A percentile compares a stretch with the other conserved stretches of the same genome.
These are phyloP conservation scores for Colletotrichum gloeosporioides DNA, from an alignment of 2,329 filamentous ascomycete species.

Conservation along the genomic window DNA sequence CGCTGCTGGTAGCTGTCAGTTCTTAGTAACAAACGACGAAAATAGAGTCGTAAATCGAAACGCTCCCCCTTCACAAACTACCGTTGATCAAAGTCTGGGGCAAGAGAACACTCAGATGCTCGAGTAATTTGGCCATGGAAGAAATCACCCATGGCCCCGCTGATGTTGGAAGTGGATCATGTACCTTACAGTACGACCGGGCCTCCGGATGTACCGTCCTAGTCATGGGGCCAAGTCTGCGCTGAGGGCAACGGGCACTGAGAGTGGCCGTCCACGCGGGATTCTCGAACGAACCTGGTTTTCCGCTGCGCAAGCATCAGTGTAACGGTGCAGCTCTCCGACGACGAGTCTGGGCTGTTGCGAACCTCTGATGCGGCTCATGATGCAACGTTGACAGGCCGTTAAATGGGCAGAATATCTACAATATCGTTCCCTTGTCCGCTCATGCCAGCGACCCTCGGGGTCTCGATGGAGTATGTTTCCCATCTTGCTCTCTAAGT, in stretches of 20 bases:
- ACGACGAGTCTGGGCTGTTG: background rate
- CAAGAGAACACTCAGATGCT: background rate
- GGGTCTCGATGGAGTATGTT: background rate
- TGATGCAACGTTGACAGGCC: background rate
- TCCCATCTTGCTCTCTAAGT: background rate
- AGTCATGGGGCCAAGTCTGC: background rate
- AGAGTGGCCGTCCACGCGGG: background rate
- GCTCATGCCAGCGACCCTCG: background rate
- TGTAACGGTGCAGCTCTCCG: background rate
- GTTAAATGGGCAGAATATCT: conserved; percentile 5
- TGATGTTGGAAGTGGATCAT: background rate
- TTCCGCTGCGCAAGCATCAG: background rate
- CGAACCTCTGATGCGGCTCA: background rate
- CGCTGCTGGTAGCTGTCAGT: background rate
- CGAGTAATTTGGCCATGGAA: background rate
- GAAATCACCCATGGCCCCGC: background rate
- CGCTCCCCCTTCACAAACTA: background rate
- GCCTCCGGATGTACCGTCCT: conserved; percentile 9
- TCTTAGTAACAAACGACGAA: background rate
- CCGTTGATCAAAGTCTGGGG: background rate
- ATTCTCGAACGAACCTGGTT: background rate
- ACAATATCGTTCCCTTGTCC: background rate
- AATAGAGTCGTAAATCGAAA: background rate
- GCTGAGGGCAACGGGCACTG: background rate
- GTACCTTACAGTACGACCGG: conserved; percentile 2